Percentiles rank a stretch among this genome's conserved stretches.
phyloP scores from a whole-genome alignment of 352 stramenopile species.

The Peronospora destructor region DNA sequence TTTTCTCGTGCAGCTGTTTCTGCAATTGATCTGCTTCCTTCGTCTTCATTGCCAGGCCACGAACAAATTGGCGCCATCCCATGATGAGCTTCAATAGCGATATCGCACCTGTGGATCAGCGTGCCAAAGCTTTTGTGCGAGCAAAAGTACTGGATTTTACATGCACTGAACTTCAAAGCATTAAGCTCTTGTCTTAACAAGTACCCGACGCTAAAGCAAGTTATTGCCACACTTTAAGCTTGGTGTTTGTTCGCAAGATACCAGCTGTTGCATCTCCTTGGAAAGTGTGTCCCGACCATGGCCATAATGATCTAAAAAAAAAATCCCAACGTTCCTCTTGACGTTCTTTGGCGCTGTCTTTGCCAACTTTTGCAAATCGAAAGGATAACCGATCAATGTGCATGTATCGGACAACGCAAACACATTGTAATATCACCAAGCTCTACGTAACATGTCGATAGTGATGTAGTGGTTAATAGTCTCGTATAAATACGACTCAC shows the following conservation, averaged over 20 bases:
- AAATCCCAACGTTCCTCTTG: neutral
- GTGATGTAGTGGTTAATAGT: no score
- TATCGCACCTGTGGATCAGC: conserved; percentile 12
- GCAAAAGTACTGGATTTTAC: neutral
- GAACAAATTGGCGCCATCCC: neutral
- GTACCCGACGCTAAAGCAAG: neutral
- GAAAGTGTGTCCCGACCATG: conserved; percentile 10
- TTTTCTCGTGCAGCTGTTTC: conserved; percentile 27
- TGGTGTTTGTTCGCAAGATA: neutral
- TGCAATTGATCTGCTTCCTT: conserved; percentile 14
- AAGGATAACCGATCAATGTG: neutral
- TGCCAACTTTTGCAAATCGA: conserved; percentile 10
- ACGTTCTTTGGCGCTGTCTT: conserved; percentile 12
- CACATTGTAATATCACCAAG: no score
- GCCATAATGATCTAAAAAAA: no score
- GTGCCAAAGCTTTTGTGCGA: neutral
- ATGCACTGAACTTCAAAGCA: neutral
- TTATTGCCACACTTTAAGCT: neutral
- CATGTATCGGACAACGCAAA: neutral
- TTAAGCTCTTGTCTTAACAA: neutral
- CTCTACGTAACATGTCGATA: no score
- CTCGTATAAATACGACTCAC: no score
- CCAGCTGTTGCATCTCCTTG: conserved; percentile 25
- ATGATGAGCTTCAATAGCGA: conserved; percentile 8
- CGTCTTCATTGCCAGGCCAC: conserved; percentile 8